A percentile compares a stretch with the other conserved stretches of the same genome.
These are phyloP conservation scores for Fonsecaea pedrosoi DNA, from an alignment of 2,329 filamentous ascomycete genomes.

Conservation along the genomic window DNA sequence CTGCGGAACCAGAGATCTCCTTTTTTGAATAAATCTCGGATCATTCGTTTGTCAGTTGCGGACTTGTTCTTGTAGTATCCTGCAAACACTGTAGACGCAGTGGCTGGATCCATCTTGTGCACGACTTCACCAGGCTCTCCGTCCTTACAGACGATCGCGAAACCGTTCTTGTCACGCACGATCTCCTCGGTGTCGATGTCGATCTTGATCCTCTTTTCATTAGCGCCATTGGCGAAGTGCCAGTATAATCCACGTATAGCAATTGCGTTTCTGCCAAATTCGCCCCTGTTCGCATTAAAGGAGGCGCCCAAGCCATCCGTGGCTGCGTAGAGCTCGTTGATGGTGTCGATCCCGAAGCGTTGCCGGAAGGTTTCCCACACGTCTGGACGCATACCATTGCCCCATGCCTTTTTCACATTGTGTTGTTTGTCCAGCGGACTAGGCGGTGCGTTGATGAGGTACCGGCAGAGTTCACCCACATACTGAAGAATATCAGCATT, in stretches of 20 bases:
- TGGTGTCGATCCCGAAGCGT: conserved; percentile 53
- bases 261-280: conserved; percentile 68
- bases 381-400: conserved; percentile 57
- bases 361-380: conserved; percentile 57
- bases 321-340: conserved; percentile 78
- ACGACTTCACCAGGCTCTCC: conserved; percentile 77
- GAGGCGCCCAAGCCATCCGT: conserved; percentile 73
- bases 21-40: conserved; percentile 73
- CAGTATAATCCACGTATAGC: conserved; percentile 72
- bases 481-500: conserved; percentile 65
- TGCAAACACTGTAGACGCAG: conserved; percentile 66
- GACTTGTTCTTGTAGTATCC: conserved; percentile 80
- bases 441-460: conserved; percentile 54
- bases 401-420: conserved; percentile 52
- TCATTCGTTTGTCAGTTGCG: conserved; percentile 74
- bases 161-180: conserved; percentile 70
- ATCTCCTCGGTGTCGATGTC: conserved; percentile 73
- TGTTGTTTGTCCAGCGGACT: conserved; percentile 55
- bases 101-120: conserved; percentile 61
- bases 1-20: conserved; percentile 87
- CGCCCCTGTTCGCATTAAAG: conserved; percentile 66
- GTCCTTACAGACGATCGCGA: conserved; percentile 67
- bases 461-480: conserved; percentile 59
- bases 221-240: conserved; percentile 59
- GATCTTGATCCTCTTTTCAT: conserved; percentile 70